Evolutionary conservation across 169 alveolate genomes (phyloP), one percentile per base, ranked within the genome.

Genomic region (Eimeria acervulina): DNA sequence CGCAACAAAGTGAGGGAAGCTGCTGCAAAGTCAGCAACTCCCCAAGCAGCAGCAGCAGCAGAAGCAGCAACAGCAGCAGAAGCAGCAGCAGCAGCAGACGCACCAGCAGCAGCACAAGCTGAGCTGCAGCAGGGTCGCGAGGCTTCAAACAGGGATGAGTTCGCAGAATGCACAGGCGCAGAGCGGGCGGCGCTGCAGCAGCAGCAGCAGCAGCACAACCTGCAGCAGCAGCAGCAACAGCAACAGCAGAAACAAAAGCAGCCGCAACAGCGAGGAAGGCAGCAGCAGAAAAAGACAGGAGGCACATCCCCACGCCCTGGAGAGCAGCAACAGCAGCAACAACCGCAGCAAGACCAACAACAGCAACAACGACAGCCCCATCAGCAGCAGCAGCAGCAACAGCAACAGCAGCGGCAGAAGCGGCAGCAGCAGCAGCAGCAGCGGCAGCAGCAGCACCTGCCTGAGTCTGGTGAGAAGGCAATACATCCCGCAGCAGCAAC

Each of bases 381-480:
- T 47, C 19, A 47, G 19, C 12, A 7, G 55, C 55, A 47, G 55
- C 19, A 47, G 76, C 28, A 8, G 76, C 28, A 28, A 8, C 76
- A 66, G 76, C 40, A 23, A 7, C 40, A 23, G 76, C 28, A 66
- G 28, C 40, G 21, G 28, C 28, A 28, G 7, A 5, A 66, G 36
- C 76, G 15, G 76, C 76, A 66, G 76, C 76, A 66, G 76, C 76
- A 66, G 31, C 76, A 66, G 36, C 31, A 66, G 36, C 76, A 66
- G 13, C 76, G 15, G 76, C 76, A 66, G 76, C 76, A 66, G 36
- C 76, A 8, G 76, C 36, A 66, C 76, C 40, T 66, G 21, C 31
- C 76, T 5, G 40, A 8, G 15, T 26, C 36, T 26, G 76, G 28
- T 26, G 31, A 8, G 7, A 17, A 4, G 10, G 76, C 28, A 66